Percentiles rank a stretch among this genome's conserved stretches.
Conservation (phyloP, 2,329 filamentous ascomycete species). For the Chaetomiaceae sp. region DNA sequence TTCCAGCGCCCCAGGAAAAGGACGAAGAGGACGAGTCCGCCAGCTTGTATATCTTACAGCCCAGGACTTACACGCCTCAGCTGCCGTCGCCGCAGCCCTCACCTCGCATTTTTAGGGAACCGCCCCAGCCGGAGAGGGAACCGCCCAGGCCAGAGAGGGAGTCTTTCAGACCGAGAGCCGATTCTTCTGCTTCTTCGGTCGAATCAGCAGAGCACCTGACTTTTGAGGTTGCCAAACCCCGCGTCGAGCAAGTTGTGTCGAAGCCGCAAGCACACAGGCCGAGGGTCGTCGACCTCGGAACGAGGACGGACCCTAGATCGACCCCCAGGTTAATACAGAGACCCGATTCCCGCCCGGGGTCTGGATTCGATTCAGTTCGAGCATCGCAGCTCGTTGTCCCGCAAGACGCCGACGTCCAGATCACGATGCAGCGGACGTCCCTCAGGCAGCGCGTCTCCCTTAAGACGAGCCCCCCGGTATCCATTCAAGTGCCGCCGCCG, state of each 20-base stretch:
- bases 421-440: slow-evolving; percentile 38
- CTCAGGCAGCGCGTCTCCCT: slow-evolving; percentile 50
- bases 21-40: slow-evolving; percentile 32
- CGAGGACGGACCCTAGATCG: slow-evolving; percentile 12
- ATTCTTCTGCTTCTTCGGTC: slow-evolving; percentile 11
- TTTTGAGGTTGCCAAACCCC: slow-evolving; percentile 12
- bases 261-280: slow-evolving; percentile 18
- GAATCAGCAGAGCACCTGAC: slow-evolving; percentile 14
- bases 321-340: background rate
- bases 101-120: slow-evolving; percentile 33
- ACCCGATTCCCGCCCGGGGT: background rate
- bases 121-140: background rate
- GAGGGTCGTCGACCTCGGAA: slow-evolving; percentile 22
- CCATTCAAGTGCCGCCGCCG: slow-evolving; percentile 49
- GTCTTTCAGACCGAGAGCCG: background rate
- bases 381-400: slow-evolving; percentile 15
- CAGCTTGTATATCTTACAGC: slow-evolving; percentile 50
- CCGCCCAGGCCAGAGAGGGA: slow-evolving; percentile 2
- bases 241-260: slow-evolving; percentile 13
- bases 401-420: slow-evolving; percentile 8
- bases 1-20: slow-evolving; percentile 13
- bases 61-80: slow-evolving; percentile 52
- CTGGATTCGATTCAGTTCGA: slow-evolving; percentile 12
- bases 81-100: slow-evolving; percentile 45
- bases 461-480: slow-evolving; percentile 47